Conservation (phyloP, 768 basidiomycete genomes). For the Panaeolus papilionaceus region DNA sequence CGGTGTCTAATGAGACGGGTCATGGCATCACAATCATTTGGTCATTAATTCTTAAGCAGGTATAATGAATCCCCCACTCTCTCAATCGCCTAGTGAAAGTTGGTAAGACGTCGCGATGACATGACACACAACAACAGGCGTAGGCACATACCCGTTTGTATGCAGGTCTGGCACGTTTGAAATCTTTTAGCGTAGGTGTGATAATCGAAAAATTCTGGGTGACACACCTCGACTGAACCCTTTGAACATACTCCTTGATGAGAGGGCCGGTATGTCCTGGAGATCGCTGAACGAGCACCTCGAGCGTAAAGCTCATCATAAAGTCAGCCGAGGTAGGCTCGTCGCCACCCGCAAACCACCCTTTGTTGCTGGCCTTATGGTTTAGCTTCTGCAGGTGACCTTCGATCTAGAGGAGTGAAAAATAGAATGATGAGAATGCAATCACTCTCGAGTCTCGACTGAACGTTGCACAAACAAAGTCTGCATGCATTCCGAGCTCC, state of each 20-base stretch:
- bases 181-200: no score
- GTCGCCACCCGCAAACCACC: constrained; percentile 28
- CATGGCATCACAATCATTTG: no score
- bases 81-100: neutral
- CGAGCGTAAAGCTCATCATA: constrained; percentile 35
- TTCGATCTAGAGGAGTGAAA: constrained; percentile 27
- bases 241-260: neutral
- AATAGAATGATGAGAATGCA: neutral
- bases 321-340: constrained; percentile 34
- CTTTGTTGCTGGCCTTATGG: neutral
- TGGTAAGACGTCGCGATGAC: neutral
- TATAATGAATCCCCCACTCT: constrained; percentile 7
- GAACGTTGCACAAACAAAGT: constrained; percentile 31
- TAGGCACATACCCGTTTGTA: no score
- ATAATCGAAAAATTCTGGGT: neutral
- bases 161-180: no score
- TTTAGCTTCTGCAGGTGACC: constrained; percentile 27
- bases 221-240: neutral
- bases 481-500: constrained; percentile 34
- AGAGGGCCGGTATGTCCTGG: constrained; percentile 23
- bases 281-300: constrained; percentile 26
- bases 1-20: no score
- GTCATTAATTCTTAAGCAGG: neutral
- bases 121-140: no score
- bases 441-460: neutral